Base-by-base conservation (phyloP, 805 yeast species). In the Starmerella etchellsii region DNA sequence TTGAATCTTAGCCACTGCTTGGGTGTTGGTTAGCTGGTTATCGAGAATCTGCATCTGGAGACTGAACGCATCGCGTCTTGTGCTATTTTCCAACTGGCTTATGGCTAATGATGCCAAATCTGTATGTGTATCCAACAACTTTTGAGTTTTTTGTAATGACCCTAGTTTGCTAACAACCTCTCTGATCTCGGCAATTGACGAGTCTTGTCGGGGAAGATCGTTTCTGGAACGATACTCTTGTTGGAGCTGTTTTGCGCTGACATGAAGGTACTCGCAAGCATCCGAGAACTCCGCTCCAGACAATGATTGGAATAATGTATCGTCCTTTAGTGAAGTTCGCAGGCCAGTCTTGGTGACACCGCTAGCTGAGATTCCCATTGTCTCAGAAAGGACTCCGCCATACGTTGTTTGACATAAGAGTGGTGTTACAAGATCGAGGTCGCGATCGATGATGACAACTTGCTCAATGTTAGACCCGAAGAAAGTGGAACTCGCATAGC, bases 331-430 rank as follows among this genome's bases (percentile, higher is more conserved):
- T 26, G 39, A 27, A 24, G 37, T 34, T 16, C 40, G 42, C 3
- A 26, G 20, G 16, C 39, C 42, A 3, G 24, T 34, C 14, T 40
- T n/a, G 10, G 43, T 39, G 14, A 57, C 53, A 29, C 62, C 61
- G 21, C 62, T 58, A 4, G 59, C 50, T 1, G 56, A 41, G 5
- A 78, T 61, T 4, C 71, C 74, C 49, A 74, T 67, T 11, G 74
- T 56, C 51, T 87, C 95, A 56, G 81, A 87, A 18, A 85, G 64
- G 14, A 91, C 64, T 0, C 97, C 98, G 15, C 72, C 66, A 56
- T 87, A 88, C 2, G 84, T 81, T 51, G 87, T 61, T 52, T 87
- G 96, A 21, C 76, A 73, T 40, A 84, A 61, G 10, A 83, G 53
- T 1, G 84, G 78, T 1, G 94, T 74, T 4, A 81, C 58, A 32